phyloP scores from a whole-genome alignment of 805 yeast genomes.

The Metschnikowia chrysomelidarum region DNA sequence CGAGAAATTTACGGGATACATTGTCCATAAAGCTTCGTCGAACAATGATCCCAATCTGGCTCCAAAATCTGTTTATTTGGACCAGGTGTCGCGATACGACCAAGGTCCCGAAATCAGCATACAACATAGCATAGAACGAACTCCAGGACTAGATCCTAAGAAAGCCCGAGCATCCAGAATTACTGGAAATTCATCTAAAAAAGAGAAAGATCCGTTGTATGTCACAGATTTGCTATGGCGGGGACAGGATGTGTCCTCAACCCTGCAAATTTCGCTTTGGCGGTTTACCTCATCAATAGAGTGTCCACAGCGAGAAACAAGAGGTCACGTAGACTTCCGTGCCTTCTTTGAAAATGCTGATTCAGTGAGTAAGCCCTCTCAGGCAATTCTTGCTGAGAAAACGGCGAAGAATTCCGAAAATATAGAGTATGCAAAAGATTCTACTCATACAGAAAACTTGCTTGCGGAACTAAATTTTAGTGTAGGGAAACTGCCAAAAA shows the following conservation, averaged over 20 bases:
- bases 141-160: too few relatives aligned
- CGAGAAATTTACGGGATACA: slow-evolving; percentile 29
- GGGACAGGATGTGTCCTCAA: slow-evolving; percentile 7
- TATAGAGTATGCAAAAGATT: background rate
- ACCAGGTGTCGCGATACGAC: slow-evolving; percentile 4
- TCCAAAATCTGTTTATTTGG: slow-evolving; percentile 8
- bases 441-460: slow-evolving; percentile 4
- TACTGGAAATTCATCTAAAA: too few relatives aligned
- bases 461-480: slow-evolving; percentile 13
- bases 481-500: slow-evolving; percentile 1
- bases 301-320: slow-evolving; percentile 7
- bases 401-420: background rate
- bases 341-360: slow-evolving; percentile 9
- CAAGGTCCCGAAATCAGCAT: background rate
- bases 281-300: slow-evolving; percentile 24
- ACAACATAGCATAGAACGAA: background rate
- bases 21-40: slow-evolving; percentile 18
- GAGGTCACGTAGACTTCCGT: slow-evolving; percentile 7
- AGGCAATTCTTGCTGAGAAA: background rate
- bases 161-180: too few relatives aligned
- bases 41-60: slow-evolving; percentile 2
- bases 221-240: slow-evolving; percentile 6
- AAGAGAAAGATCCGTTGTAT: background rate
- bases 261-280: slow-evolving; percentile 27
- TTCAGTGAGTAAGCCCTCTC: background rate